A percentile compares a stretch with the other conserved stretches of the same genome.
Conservation (phyloP, 495 filamentous ascomycete species). For the Mycothermus thermophilus region DNA sequence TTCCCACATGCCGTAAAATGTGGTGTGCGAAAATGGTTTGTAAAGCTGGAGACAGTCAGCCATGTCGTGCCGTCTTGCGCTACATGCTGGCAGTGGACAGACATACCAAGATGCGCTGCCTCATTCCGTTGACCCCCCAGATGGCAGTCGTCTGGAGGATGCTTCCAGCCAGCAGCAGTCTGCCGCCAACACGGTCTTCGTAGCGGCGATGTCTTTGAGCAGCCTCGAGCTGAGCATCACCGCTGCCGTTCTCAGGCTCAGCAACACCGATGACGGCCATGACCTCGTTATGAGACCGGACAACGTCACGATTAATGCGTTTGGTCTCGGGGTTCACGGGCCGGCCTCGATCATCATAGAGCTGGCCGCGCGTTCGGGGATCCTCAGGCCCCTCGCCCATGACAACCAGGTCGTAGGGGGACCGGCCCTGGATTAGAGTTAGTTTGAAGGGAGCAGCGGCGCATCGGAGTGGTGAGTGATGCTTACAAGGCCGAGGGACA, state of each 20-base stretch:
- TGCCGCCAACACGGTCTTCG: conserved; percentile 27
- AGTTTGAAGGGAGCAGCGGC: not conserved
- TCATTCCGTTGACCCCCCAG: conserved; percentile 40
- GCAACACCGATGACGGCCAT: conserved; percentile 42
- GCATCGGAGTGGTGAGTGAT: not conserved
- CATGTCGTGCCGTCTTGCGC: no score
- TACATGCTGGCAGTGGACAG: not conserved
- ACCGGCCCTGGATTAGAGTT: conserved; percentile 42
- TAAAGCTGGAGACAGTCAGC: conserved; percentile 27
- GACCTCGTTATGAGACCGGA: conserved; percentile 44
- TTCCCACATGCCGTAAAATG: conserved; percentile 23
- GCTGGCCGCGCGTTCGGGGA: conserved; percentile 37
- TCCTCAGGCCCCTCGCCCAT: conserved; percentile 30
- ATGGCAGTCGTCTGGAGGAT: conserved; percentile 27
- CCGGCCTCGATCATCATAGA: conserved; percentile 58
- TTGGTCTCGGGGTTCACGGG: conserved; percentile 48
- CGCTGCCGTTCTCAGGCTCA: conserved; percentile 27
- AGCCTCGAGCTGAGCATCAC: conserved; percentile 17
- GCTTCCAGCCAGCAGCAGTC: conserved; percentile 23
- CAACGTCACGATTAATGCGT: conserved; percentile 34
- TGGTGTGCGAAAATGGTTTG: conserved; percentile 27
- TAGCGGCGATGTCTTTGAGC: conserved; percentile 20
- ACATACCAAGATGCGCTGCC: conserved; percentile 36
- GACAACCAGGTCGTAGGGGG: conserved; percentile 54
- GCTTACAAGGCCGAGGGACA: conserved; percentile 38